phyloP scores from a whole-genome alignment of 2,329 filamentous ascomycete species.

The Paracoccidioides lutzii region DNA sequence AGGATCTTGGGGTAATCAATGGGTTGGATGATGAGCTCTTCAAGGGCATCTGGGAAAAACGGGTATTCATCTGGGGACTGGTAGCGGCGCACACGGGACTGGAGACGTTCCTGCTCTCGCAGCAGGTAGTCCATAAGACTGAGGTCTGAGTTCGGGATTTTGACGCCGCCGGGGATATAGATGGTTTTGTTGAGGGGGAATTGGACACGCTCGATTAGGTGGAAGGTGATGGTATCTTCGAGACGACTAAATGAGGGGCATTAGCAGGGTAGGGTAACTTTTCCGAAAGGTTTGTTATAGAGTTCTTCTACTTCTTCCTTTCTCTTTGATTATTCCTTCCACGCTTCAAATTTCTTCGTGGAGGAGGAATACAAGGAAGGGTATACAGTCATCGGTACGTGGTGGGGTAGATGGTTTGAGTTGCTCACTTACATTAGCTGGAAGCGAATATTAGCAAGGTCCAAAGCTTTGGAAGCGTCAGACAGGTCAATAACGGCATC shows the following conservation, averaged over 20 bases:
- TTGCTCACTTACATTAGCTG: slow-evolving; percentile 67
- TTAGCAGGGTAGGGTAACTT: not conserved
- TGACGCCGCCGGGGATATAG: slow-evolving; percentile 67
- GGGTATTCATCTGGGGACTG: slow-evolving; percentile 94
- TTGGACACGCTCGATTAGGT: slow-evolving; percentile 94
- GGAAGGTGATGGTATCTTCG: slow-evolving; percentile 95
- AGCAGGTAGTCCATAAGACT: slow-evolving; percentile 94
- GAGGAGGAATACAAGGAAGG: not conserved
- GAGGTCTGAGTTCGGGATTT: slow-evolving; percentile 58
- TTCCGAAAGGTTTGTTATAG: not conserved
- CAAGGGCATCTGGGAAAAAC: slow-evolving; percentile 77
- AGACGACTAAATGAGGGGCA: slow-evolving; percentile 53
- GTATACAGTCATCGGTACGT: slow-evolving; percentile 3
- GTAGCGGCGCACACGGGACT: slow-evolving; percentile 87
- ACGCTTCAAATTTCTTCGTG: not conserved
- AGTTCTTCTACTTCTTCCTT: not conserved
- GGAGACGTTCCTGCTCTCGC: slow-evolving; percentile 73
- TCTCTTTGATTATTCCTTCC: not conserved
- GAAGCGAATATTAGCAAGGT: slow-evolving; percentile 83
- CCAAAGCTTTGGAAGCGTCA: slow-evolving; percentile 71
- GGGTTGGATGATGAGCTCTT: slow-evolving; percentile 71
- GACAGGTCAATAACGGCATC: slow-evolving; percentile 81
- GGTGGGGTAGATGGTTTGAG: not conserved
- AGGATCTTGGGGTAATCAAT: slow-evolving; percentile 81
- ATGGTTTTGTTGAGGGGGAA: slow-evolving; percentile 85